A percentile compares a stretch with the other conserved stretches of the same genome.
Evolutionary conservation across 768 basidiomycete genomes (phyloP).

Genomic region (Megacollybia marginata): DNA sequence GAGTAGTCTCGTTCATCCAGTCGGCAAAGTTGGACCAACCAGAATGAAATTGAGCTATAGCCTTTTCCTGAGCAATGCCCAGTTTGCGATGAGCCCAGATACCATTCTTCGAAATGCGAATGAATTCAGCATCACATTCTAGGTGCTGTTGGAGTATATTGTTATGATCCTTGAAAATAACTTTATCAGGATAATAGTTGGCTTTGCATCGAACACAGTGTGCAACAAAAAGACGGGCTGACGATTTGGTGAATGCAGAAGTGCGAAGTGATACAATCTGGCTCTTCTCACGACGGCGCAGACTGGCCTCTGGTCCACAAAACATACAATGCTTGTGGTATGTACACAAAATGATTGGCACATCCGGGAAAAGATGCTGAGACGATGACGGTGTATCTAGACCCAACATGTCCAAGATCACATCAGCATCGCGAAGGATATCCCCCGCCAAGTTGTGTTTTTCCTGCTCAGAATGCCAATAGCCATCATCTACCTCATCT

Average conservation of each 20-base stretch:
- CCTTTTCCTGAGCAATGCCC: conserved; percentile 10
- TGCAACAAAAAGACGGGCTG: conserved; percentile 6
- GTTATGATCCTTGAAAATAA: conserved; percentile 4
- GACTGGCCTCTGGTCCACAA: conserved; percentile 2
- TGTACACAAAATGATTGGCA: conserved; percentile 2
- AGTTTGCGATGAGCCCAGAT: conserved; percentile 11
- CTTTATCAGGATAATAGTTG: conserved; percentile 13
- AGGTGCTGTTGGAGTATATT: conserved; percentile 5
- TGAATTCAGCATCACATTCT: conserved; percentile 7
- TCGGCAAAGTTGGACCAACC: conserved; percentile 16
- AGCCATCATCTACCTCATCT: no score
- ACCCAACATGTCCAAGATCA: not conserved
- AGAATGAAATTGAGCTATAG: conserved; percentile 8
- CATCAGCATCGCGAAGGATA: not conserved
- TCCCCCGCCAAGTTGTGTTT: no score
- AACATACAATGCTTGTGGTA: conserved; percentile 2
- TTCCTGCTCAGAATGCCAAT: no score
- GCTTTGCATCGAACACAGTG: no score
- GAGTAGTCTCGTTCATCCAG: conserved; percentile 9
- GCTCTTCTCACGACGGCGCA: conserved; percentile 3
- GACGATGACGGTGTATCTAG: not conserved
- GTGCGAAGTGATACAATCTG: conserved; percentile 4
- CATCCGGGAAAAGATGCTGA: not conserved
- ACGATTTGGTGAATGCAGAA: not conserved
- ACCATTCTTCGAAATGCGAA: conserved; percentile 12